Evolutionary conservation across 176 grass and related monocot genomes (phyloP).

Genomic region (Metroxylon sagu): DNA sequence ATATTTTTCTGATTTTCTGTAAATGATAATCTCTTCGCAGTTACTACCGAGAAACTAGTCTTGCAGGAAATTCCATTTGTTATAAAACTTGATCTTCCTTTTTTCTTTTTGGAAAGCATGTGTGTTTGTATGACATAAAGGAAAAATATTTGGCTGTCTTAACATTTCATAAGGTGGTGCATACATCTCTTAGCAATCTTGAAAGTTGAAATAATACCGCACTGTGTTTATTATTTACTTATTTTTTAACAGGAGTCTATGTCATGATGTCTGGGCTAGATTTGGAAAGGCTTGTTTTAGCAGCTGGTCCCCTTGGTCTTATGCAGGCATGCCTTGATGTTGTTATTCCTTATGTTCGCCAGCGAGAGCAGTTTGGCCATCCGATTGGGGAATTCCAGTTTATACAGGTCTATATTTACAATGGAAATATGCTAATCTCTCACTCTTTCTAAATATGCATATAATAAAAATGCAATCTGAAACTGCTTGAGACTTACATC

Average conservation of each 20-base stretch:
- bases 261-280: conserved; percentile 98
- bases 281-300: conserved; percentile 89
- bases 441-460: not conserved
- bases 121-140: no score
- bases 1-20: no score
- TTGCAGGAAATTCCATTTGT: no score
- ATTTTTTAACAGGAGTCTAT: conserved; percentile 65
- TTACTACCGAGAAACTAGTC: no score
- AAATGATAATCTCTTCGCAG: no score
- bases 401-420: conserved; percentile 44
- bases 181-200: no score
- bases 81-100: no score
- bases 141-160: no score
- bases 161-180: no score
- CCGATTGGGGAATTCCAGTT: conserved; percentile 98
- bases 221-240: conserved; percentile 1
- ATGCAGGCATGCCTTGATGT: conserved; percentile 98
- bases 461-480: no score
- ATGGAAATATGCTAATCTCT: not conserved
- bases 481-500: conserved; percentile 5
- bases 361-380: conserved; percentile 80
- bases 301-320: conserved; percentile 81
- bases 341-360: conserved; percentile 76
- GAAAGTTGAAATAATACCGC: no score
- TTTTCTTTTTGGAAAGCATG: no score